Base-by-base conservation (phyloP, 108 stramenopile genomes). In the Pseudonitzschia pungens region DNA sequence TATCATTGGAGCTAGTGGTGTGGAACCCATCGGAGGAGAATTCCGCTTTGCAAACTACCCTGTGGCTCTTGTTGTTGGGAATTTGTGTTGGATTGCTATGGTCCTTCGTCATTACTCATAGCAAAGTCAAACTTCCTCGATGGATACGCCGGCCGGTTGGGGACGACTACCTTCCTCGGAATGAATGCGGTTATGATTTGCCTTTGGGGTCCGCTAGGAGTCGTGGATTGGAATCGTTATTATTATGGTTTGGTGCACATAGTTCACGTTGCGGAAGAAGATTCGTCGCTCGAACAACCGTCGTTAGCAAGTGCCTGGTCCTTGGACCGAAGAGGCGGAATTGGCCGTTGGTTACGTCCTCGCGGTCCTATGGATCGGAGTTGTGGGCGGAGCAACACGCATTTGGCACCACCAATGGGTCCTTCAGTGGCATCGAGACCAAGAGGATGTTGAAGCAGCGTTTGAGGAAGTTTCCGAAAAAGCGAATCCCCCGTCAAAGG, bases 171-270 rank as follows among this genome's bases (percentile, higher is more conserved):
- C 12, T 84, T 84, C 57, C 27, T 84, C 4, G 81, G 84, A 1
- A 84, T 84, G 84, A 84, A 84, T 69, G 21, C 81, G 21, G 58
- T 63, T 18, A 81, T 82, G 78, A 1, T 76, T 5, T 24, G 45
- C 0, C 42, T 79, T 0, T 84, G 50, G 68, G 84, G 75, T 0
- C 81, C 77, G 1, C 21, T 70, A 22, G 81, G 78, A n/a, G 75
- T 84, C 0, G 84, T 84, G 0, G 60, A 76, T 55, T 84, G 81
- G 84, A 70, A 81, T 26, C 76, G 84, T n/a, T 84, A 84, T 40
- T 79, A 79, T 48, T 76, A 69, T 73, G 84, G 84, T 12, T 64
- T 84, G n/a, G 48, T 53, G 11, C 66, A 76, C 18, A 52, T 79
- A 1, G 16, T 84, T 5, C 56, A 75, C 52, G 51, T 78, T 0